Base-by-base conservation (phyloP, 2,329 filamentous ascomycete species). In the Rhynchosporium graminicola region DNA sequence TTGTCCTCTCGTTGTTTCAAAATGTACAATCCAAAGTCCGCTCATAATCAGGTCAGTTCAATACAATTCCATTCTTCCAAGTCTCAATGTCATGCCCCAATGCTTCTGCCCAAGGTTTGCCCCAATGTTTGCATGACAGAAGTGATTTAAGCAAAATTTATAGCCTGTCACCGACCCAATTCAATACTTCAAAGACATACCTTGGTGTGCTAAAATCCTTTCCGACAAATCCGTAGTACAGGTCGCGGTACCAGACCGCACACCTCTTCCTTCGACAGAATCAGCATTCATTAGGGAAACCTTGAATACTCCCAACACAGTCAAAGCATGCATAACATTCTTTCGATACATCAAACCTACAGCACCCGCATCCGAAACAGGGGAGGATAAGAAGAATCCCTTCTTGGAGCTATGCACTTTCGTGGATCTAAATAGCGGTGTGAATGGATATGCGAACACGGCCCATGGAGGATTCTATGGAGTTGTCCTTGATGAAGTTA, bases 401-500 rank as follows among this genome's bases (percentile, higher is more conserved):
- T 74, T 73, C 61, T 52, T 72, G 59, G 61, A 72, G 40, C 63
- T 71, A 54, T 67, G 58, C 57, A 70, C 70, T 12, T 63, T 74
- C 38, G 56, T 67, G 15, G 71, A 74, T 59, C 52, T 74, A 12
- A 68, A 69, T 36, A 62, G 47, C 29, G 69, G 70, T 58, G 57
- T 66, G 12, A 67, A 69, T 62, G 69, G 71, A 56, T 73, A 67
- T 64, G 67, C 65, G 45, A 66, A 68, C 45, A 71, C 67, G 1
- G 67, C 69, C 64, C 72, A 74, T 66, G 72, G 73, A 29, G 72
- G 73, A 0, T 58, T 73, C 42, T 70, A 68, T 64, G 68, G 63
- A 3, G 67, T 74, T 10, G 65, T 74, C 10, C 61, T 74, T 62
- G 71, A 74, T 64, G 71, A 74, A 63, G 69, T 73, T 31, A 73